Conservation (phyloP, 805 yeast species). For the Lipomyces anomalus region DNA sequence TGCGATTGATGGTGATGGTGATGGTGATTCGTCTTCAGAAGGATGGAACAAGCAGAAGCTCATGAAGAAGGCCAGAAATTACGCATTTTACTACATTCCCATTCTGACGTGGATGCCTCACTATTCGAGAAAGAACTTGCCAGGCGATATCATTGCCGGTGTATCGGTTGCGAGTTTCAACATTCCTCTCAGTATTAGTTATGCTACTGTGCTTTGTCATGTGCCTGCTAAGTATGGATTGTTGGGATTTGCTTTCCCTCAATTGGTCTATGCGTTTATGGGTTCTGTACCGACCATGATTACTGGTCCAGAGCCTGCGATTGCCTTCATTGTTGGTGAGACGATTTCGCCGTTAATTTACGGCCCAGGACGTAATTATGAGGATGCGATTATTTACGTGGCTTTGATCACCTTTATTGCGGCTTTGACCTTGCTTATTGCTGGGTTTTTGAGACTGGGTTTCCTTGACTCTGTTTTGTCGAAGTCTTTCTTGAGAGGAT, state of each 20-base stretch:
- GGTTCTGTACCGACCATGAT: conserved; percentile 87
- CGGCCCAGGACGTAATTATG: conserved; percentile 33
- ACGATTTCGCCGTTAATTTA: conserved; percentile 54
- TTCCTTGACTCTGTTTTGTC: conserved; percentile 76
- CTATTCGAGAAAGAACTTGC: conserved; percentile 36
- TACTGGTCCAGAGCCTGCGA: conserved; percentile 89
- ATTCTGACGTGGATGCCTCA: conserved; percentile 49
- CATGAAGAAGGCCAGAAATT: background rate
- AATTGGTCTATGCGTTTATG: conserved; percentile 66
- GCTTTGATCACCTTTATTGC: conserved; percentile 67
- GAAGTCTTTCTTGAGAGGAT: conserved; percentile 71
- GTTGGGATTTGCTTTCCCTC: conserved; percentile 69
- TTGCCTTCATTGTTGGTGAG: conserved; percentile 77
- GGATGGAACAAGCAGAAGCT: background rate
- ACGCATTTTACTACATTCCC: conserved; percentile 46
- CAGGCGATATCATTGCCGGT: conserved; percentile 76
- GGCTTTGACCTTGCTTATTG: conserved; percentile 64
- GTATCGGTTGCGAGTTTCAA: conserved; percentile 84
- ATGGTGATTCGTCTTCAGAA: background rate
- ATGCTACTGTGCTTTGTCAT: conserved; percentile 78
- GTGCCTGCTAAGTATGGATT: conserved; percentile 78
- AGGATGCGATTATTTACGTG: conserved; percentile 33
- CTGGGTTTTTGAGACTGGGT: conserved; percentile 81
- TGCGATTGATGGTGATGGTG: conserved; percentile 7
- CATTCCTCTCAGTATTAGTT: conserved; percentile 78